Percentiles rank a stretch among this genome's conserved stretches.
Evolutionary conservation across 345 rosid genomes (phyloP).

Genomic region (Boechera stricta): DNA sequence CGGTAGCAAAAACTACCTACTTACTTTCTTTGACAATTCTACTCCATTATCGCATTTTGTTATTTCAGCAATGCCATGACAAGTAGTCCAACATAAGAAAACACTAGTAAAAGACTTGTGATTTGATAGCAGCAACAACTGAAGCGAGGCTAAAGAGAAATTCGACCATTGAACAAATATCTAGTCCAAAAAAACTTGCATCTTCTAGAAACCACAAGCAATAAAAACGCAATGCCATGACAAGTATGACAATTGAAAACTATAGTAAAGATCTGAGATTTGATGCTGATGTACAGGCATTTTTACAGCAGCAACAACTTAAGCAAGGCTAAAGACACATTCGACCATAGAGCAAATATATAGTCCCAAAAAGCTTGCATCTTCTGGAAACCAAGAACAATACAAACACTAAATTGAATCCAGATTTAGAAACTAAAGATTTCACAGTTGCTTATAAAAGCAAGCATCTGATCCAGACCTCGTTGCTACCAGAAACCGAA

Average conservation of each 20-base stretch:
- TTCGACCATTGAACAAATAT: no score
- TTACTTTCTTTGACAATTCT: conserved; percentile 4
- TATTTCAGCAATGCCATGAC: conserved; percentile 10
- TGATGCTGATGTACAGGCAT: no score
- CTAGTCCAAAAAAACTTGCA: no score
- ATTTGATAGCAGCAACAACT: background rate
- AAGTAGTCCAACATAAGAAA: background rate
- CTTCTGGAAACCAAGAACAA: background rate
- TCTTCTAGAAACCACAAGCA: no score
- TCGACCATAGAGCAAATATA: background rate
- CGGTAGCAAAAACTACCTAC: background rate
- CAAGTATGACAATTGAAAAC: no score
- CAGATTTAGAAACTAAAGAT: background rate
- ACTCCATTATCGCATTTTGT: background rate
- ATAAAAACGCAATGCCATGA: no score
- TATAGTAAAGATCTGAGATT: no score
- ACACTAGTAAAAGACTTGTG: background rate
- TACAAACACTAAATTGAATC: conserved; percentile 1
- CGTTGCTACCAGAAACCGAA: background rate
- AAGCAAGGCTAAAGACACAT: background rate
- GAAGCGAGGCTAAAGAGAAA: background rate
- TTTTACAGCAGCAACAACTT: no score
- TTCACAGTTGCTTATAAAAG: background rate
- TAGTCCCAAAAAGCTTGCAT: background rate
- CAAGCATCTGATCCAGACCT: background rate